Evolutionary conservation across 2,329 filamentous ascomycete genomes (phyloP).

Genomic region (Fusarium denticulatum): DNA sequence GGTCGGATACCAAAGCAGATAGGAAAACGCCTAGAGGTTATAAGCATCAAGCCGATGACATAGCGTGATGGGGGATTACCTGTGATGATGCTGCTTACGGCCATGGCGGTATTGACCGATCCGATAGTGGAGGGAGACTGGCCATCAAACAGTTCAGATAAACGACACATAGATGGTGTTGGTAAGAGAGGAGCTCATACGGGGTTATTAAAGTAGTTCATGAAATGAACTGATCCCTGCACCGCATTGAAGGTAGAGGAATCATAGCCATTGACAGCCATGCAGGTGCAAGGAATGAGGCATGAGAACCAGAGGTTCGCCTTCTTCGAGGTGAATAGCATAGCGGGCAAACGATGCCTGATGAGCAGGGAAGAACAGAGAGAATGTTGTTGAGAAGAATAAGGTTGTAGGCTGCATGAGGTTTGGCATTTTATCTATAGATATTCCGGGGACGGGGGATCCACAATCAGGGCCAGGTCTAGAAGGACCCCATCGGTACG

Average conservation of each 20-base stretch:
- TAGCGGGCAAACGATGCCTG: not conserved
- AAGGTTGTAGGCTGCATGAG: not conserved
- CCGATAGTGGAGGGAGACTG: conserved; percentile 4
- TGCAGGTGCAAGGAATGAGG: conserved; percentile 1
- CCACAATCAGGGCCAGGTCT: not conserved
- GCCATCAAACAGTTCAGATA: not conserved
- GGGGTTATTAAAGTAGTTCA: conserved; percentile 9
- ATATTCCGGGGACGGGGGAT: not conserved
- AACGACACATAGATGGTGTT: not conserved
- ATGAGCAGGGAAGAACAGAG: not conserved
- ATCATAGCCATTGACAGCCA: conserved; percentile 7
- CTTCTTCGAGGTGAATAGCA: conserved; percentile 5
- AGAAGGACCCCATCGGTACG: not conserved
- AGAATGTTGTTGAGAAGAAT: not conserved
- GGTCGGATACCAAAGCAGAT: not conserved
- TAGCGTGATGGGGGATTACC: not conserved
- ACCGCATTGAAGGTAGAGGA: conserved; percentile 6
- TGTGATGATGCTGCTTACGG: not conserved
- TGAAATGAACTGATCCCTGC: conserved; percentile 8
- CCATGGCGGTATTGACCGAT: conserved; percentile 2
- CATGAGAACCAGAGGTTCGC: conserved; percentile 12
- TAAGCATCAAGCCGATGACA: not conserved
- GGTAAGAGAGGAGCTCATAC: not conserved
- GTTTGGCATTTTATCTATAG: not conserved
- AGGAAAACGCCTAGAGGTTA: not conserved